These are phyloP conservation scores for Perilla frutescens DNA, from an alignment of 257 asterid species.

Conservation along the genomic window DNA sequence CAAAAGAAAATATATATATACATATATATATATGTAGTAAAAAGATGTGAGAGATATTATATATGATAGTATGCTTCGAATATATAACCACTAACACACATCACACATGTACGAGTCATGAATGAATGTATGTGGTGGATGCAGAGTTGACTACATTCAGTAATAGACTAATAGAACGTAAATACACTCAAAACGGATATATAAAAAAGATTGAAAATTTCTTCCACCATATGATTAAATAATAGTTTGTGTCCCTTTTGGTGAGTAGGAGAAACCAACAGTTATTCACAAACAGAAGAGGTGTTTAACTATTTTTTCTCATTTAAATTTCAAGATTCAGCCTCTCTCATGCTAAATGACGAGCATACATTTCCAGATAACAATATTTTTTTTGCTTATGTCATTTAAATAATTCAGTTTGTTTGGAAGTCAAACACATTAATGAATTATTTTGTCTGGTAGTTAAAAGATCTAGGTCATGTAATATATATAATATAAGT, in stretches of 20 bases:
- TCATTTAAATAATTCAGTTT: slow-evolving; percentile 34
- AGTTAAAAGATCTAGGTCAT: slow-evolving; percentile 31
- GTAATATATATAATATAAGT: neutral
- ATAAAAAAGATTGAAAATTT: neutral
- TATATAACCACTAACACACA: neutral
- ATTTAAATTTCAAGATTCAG: slow-evolving; percentile 31
- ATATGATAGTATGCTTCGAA: neutral
- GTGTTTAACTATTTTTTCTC: neutral
- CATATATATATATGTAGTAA: no score
- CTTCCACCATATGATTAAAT: slow-evolving; percentile 4
- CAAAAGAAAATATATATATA: no score
- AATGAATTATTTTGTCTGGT: neutral
- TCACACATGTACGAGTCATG: neutral
- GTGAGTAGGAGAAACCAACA: slow-evolving; percentile 35
- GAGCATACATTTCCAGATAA: neutral
- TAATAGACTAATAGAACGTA: neutral
- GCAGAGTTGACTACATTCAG: neutral
- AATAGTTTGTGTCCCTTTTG: slow-evolving; percentile 35
- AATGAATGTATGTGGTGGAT: neutral
- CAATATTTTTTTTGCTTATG: slow-evolving; percentile 11
- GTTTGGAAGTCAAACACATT: slow-evolving; percentile 34
- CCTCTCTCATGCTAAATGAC: slow-evolving; percentile 27
- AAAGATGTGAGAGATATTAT: neutral
- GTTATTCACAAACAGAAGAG: slow-evolving; percentile 31
- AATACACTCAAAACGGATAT: neutral